Evolutionary conservation across 1,284 basidiomycete species (phyloP).

Genomic region (Mycocalia duriaeana): DNA sequence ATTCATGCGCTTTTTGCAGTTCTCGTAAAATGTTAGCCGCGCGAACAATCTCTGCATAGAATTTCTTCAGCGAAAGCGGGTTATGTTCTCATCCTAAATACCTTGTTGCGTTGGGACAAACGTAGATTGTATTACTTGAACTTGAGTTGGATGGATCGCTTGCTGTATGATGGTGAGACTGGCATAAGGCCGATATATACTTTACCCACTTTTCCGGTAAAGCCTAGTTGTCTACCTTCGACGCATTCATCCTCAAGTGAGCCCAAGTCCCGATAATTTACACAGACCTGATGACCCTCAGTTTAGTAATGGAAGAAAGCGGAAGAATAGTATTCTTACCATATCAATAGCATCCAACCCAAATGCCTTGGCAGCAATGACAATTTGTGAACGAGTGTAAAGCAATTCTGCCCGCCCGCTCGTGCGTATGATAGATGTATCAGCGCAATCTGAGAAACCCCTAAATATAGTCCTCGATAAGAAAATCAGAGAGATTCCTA

Average conservation of each 20-base stretch:
- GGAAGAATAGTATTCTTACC: constrained; percentile 34
- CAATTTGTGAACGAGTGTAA: constrained; percentile 82
- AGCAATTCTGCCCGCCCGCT: constrained; percentile 71
- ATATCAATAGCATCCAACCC: constrained; percentile 86
- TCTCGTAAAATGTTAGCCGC: constrained; percentile 70
- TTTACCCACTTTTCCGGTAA: constrained; percentile 71
- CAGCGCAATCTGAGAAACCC: constrained; percentile 66
- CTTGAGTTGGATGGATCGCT: constrained; percentile 90
- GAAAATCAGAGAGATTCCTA: constrained; percentile 29
- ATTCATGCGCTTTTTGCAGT: constrained; percentile 54
- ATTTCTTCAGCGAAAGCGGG: no score
- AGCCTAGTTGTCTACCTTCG: constrained; percentile 77
- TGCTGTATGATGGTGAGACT: constrained; percentile 45
- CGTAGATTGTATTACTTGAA: constrained; percentile 72
- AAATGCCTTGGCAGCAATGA: constrained; percentile 81
- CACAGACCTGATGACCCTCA: constrained; percentile 62
- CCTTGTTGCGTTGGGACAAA: constrained; percentile 77
- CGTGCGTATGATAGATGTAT: constrained; percentile 83
- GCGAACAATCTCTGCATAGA: constrained; percentile 63
- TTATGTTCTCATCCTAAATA: no score
- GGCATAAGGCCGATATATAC: background rate
- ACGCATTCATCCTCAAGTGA: constrained; percentile 73
- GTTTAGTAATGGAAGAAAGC: background rate
- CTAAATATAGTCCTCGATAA: constrained; percentile 1
- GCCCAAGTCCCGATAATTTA: constrained; percentile 78